A percentile compares a stretch with the other conserved stretches of the same genome.
phyloP scores from a whole-genome alignment of 2,329 filamentous ascomycete species.

The Neofusicoccum sp. region DNA sequence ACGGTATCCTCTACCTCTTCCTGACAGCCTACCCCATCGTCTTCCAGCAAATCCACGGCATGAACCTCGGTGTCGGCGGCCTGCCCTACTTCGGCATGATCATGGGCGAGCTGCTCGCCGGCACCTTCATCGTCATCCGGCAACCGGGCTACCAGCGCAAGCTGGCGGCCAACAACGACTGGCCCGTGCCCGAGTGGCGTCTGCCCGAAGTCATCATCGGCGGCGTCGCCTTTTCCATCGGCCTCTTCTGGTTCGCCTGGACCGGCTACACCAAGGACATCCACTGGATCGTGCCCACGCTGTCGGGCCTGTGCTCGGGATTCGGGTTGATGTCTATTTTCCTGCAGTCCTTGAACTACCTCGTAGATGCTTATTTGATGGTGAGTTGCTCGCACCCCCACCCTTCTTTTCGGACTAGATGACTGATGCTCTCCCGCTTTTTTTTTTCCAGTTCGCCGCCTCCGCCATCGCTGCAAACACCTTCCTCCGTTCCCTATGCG shows the following conservation, averaged over 20 bases:
- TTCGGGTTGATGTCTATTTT: conserved; percentile 63
- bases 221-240: conserved; percentile 48
- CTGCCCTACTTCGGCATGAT: conserved; percentile 88
- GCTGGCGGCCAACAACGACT: conserved; percentile 49
- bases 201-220: conserved; percentile 57
- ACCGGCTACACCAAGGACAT: conserved; percentile 46
- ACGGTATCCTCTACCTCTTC: conserved; percentile 77
- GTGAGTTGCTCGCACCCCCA: conserved; percentile 25
- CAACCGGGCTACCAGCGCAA: conserved; percentile 65
- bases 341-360: conserved; percentile 60
- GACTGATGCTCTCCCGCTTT: not conserved
- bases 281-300: conserved; percentile 44
- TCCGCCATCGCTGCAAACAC: conserved; percentile 60
- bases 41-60: conserved; percentile 71
- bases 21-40: conserved; percentile 83
- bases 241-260: conserved; percentile 48
- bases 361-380: conserved; percentile 63
- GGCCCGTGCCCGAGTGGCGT: conserved; percentile 61
- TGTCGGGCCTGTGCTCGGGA: conserved; percentile 56
- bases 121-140: conserved; percentile 62
- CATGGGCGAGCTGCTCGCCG: conserved; percentile 69
- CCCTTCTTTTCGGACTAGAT: conserved; percentile 24
- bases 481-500: conserved; percentile 54
- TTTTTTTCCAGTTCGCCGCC: conserved; percentile 44
- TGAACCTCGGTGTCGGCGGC: conserved; percentile 70